Conservation (phyloP, 257 asterid genomes). For the Craterostigma plantagineum region DNA sequence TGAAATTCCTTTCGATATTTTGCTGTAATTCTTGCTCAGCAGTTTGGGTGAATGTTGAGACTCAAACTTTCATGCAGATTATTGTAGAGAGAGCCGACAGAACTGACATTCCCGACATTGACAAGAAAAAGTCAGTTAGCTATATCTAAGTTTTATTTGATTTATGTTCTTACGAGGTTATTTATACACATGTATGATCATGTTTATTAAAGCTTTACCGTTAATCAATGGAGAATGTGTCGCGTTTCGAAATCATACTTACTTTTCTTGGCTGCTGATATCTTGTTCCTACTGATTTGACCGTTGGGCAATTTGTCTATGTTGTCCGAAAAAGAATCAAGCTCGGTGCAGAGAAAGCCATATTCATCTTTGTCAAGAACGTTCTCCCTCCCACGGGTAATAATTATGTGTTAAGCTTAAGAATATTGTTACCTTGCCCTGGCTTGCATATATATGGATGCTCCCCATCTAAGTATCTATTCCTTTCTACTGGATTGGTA, state of each 20-base stretch:
- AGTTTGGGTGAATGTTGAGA: not conserved
- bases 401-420: no score
- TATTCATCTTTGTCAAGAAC: conserved; percentile 84
- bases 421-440: no score
- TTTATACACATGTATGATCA: not conserved
- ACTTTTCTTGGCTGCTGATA: conserved; percentile 24
- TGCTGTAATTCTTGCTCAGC: conserved; percentile 4
- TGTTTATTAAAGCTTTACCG: conserved; percentile 1
- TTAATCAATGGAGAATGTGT: not conserved
- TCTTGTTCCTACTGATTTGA: conserved; percentile 59
- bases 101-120: conserved; percentile 84
- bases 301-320: conserved; percentile 91
- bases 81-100: conserved; percentile 89
- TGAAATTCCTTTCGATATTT: conserved; percentile 1
- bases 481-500: no score
- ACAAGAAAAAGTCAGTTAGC: conserved; percentile 71
- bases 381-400: conserved; percentile 91
- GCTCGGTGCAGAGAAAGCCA: conserved; percentile 96
- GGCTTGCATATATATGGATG: no score
- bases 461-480: no score
- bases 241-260: not conserved
- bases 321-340: conserved; percentile 96
- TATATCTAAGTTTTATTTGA: conserved; percentile 1
- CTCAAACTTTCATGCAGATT: conserved; percentile 24
- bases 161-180: conserved; percentile 1